A percentile compares a stretch with the other conserved stretches of the same genome.
phyloP scores from a whole-genome alignment of 1,139 yeast genomes.

The Protomyces inouyei region DNA sequence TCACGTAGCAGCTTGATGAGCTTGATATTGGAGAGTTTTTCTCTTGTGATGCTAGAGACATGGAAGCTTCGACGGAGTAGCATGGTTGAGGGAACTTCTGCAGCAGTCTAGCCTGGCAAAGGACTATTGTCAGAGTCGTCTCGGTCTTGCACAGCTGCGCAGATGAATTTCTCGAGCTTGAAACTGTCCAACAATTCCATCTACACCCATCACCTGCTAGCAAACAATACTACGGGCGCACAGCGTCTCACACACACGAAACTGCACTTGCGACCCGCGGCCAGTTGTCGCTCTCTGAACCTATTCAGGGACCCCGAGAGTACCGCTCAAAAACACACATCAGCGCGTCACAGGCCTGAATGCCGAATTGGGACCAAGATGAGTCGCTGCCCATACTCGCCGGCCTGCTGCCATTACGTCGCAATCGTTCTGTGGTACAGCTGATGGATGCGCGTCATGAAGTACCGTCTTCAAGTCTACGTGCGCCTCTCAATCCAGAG shows the following conservation, averaged over 20 bases:
- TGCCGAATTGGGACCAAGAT: slow-evolving; percentile 8
- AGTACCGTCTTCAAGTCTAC: background rate
- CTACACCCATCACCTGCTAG: too few relatives aligned
- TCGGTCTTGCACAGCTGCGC: background rate
- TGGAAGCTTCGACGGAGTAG: background rate
- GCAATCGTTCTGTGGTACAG: slow-evolving; percentile 4
- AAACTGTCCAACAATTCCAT: background rate
- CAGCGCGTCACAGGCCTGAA: background rate
- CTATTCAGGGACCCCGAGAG: too few relatives aligned
- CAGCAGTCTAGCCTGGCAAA: too few relatives aligned
- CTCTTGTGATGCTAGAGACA: background rate
- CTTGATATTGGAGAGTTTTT: slow-evolving; percentile 7
- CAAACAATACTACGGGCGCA: too few relatives aligned
- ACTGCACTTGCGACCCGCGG: too few relatives aligned
- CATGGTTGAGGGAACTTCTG: background rate
- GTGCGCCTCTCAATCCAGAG: slow-evolving; percentile 10
- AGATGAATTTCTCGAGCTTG: background rate
- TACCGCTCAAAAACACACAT: too few relatives aligned
- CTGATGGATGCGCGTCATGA: slow-evolving; percentile 6
- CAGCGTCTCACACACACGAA: too few relatives aligned
- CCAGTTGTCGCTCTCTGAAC: too few relatives aligned
- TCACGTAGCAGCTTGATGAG: slow-evolving; percentile 26
- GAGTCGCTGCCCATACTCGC: slow-evolving; percentile 19
- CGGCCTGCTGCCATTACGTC: slow-evolving; percentile 17
- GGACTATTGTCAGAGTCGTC: background rate